Evolutionary conservation across 2,329 filamentous ascomycete species (phyloP).

Genomic region (Raffaelea albimanens): DNA sequence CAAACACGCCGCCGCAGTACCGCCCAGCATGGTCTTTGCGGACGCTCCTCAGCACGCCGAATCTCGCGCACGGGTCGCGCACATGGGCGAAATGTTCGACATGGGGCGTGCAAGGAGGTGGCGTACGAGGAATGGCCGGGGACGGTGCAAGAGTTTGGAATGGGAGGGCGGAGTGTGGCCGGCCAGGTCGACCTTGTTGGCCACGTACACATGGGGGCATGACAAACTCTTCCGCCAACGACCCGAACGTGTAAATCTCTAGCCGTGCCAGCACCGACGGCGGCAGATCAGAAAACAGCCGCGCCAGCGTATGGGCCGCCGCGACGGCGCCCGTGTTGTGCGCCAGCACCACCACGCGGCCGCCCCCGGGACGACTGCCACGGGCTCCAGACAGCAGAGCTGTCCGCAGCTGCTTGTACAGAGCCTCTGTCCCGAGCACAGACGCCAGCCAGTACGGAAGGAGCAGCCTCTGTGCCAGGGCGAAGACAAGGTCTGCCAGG

Average conservation of each 20-base stretch:
- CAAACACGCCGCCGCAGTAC: slow-evolving; percentile 29
- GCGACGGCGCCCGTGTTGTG: slow-evolving; percentile 30
- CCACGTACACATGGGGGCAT: too few relatives aligned
- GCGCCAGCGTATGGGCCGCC: slow-evolving; percentile 24
- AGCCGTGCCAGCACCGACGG: slow-evolving; percentile 25
- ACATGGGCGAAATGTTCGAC: slow-evolving; percentile 27
- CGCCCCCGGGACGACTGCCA: too few relatives aligned
- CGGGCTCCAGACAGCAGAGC: slow-evolving; percentile 21
- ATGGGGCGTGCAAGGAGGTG: slow-evolving; percentile 2
- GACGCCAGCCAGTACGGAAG: slow-evolving; percentile 14
- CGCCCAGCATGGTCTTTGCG: slow-evolving; percentile 25
- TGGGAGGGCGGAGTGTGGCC: background rate
- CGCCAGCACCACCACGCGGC: slow-evolving; percentile 27
- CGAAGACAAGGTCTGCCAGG: slow-evolving; percentile 38
- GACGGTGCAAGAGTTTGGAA: slow-evolving; percentile 13
- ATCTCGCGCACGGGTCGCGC: slow-evolving; percentile 27
- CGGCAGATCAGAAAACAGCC: slow-evolving; percentile 28
- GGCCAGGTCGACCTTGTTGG: too few relatives aligned
- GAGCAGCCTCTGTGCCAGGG: slow-evolving; percentile 22
- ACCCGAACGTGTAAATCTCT: slow-evolving; percentile 35
- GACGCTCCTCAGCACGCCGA: slow-evolving; percentile 27
- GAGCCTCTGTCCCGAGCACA: slow-evolving; percentile 17
- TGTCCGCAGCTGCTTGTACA: slow-evolving; percentile 26
- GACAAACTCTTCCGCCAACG: slow-evolving; percentile 26
- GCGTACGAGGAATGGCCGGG: background rate